Conservation (phyloP, 805 yeast genomes). For the Candida taoyuanica region DNA sequence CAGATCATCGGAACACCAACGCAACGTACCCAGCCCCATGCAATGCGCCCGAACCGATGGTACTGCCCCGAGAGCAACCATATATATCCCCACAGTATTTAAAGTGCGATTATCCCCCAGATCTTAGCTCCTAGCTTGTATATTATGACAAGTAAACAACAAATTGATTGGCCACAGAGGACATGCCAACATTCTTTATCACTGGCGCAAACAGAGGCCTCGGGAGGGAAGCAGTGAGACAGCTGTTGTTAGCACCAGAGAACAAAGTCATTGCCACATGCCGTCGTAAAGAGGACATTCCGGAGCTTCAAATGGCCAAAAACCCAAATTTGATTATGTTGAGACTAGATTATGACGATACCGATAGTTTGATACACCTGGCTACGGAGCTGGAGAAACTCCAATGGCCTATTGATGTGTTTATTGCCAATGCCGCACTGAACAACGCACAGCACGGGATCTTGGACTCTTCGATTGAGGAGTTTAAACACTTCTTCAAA, state of each 20-base stretch:
- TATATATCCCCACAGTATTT: neutral
- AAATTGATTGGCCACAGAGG: neutral
- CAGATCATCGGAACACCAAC: too few relatives aligned
- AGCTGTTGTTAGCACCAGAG: conserved; percentile 12
- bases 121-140: too few relatives aligned
- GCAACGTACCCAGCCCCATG: too few relatives aligned
- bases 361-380: conserved; percentile 13
- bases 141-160: too few relatives aligned
- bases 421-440: conserved; percentile 33
- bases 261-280: conserved; percentile 26
- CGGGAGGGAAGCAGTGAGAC: conserved; percentile 22
- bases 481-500: conserved; percentile 19
- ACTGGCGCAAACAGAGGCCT: conserved; percentile 27
- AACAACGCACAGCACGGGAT: conserved; percentile 20
- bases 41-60: too few relatives aligned
- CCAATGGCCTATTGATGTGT: conserved; percentile 30
- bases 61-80: neutral
- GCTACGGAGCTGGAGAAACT: conserved; percentile 18
- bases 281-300: conserved; percentile 11
- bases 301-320: conserved; percentile 20
- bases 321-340: conserved; percentile 20
- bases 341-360: conserved; percentile 19
- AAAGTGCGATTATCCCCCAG: neutral
- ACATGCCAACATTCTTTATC: conserved; percentile 23
- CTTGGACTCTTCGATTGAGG: conserved; percentile 19